These are phyloP conservation scores for Crassisporium funariophilum DNA, from an alignment of 768 basidiomycete genomes.

Conservation along the genomic window DNA sequence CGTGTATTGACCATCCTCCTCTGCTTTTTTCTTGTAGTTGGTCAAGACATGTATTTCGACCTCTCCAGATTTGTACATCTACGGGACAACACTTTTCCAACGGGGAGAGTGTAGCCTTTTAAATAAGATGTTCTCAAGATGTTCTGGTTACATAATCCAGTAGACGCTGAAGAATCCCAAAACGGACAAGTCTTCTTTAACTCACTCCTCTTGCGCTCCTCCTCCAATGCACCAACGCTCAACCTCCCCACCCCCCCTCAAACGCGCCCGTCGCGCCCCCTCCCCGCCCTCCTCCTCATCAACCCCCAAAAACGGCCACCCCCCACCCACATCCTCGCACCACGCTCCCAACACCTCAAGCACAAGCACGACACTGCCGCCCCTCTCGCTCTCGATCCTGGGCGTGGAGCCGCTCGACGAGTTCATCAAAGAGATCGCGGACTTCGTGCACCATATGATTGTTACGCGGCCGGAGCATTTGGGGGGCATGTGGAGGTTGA, in stretches of 20 bases:
- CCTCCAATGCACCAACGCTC: conserved; percentile 15
- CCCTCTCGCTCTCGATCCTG: conserved; percentile 78
- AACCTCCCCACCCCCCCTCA: conserved; percentile 26
- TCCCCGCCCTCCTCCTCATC: conserved; percentile 12
- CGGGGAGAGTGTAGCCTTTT: no score
- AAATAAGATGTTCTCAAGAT: no score
- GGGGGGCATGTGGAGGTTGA: conserved; percentile 77
- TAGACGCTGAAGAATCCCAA: no score
- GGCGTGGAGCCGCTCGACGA: conserved; percentile 92
- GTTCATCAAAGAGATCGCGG: conserved; percentile 88
- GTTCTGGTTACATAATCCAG: no score
- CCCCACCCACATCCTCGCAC: conserved; percentile 13
- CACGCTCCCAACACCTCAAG: conserved; percentile 3
- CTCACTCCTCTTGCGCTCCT: neutral
- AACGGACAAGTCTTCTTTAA: no score
- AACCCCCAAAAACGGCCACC: conserved; percentile 28
- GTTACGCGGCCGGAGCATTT: conserved; percentile 47
- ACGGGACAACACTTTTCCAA: no score
- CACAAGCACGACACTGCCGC: conserved; percentile 43
- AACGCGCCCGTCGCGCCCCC: conserved; percentile 20
- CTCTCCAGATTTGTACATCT: no score
- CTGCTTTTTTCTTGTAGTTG: no score
- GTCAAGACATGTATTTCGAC: no score
- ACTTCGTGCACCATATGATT: conserved; percentile 82
- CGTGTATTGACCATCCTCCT: no score